Evolutionary conservation across 331 rosid species (phyloP), one percentile per base, ranked within the genome.

Genomic region (Quercus lobata): DNA sequence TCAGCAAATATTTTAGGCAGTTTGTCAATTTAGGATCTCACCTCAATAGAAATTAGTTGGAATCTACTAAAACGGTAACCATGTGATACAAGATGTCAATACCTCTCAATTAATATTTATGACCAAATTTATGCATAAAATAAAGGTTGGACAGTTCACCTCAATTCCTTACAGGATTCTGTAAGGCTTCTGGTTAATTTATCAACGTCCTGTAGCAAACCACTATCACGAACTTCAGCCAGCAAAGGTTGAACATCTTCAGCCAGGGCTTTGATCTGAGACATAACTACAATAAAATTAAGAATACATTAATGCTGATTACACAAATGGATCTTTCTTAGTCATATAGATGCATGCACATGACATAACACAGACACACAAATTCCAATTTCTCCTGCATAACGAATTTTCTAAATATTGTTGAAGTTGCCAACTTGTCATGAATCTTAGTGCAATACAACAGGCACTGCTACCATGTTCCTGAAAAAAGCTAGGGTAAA

Each of bases 201-300:
- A 73, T 94, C 97, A 76, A 91, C 89, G 74, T 94, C 94, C 80
- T 87, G 87, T 82, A 94, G 86, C 76, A 94, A 85, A 69, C 90
- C 92, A 79, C 94, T 84, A 24, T 89, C 94, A 71, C 88, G 93
- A 81, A 94, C 87, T 85, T 94, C 97, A 56, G 98, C 80, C 76
- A 94, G 87, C 88, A 94, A 84, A 73, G 98, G 97, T 84, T 91
- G 97, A 85, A 91, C 79, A 87, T 94, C 97, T 83, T 88, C 97
- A 83, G 93, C 89, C 97, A 94, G 90, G 96, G 96, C 98, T 92
- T 92, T 76, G 49, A 94, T 89, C 97, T 92, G 97, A 88, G 91
- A 85, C 80, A 88, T 92, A 90, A 92, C 94, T 90, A 92, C 91
- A 92, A 87, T 96, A 85, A 85, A 81, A 84, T 86, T 74, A 89